Percentiles rank a stretch among this genome's conserved stretches.
Evolutionary conservation across 768 basidiomycete genomes (phyloP).

Genomic region (Macrolepiota fuliginosa): DNA sequence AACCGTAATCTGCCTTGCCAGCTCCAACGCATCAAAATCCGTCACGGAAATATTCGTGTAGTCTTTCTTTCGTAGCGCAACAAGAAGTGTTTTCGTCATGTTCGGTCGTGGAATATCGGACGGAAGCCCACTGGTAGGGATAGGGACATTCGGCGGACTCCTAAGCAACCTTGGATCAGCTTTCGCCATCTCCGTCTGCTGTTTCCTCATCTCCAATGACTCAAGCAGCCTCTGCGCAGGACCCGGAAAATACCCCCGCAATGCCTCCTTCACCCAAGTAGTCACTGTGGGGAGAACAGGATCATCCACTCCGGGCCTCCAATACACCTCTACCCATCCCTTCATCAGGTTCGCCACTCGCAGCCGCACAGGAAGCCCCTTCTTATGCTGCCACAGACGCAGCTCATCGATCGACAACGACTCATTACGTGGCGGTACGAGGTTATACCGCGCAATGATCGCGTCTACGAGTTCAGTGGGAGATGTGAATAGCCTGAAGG

Average conservation of each 20-base stretch:
- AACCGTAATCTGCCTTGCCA: slow-evolving; percentile 90
- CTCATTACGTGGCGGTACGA: slow-evolving; percentile 59
- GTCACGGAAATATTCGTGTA: slow-evolving; percentile 64
- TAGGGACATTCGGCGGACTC: slow-evolving; percentile 43
- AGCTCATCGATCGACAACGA: slow-evolving; percentile 58
- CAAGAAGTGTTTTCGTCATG: slow-evolving; percentile 77
- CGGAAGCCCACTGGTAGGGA: slow-evolving; percentile 30
- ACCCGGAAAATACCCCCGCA: slow-evolving; percentile 60
- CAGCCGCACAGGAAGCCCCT: slow-evolving; percentile 86
- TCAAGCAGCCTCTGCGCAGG: slow-evolving; percentile 76
- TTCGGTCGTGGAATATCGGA: slow-evolving; percentile 83
- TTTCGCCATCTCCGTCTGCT: slow-evolving; percentile 43
- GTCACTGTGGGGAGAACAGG: slow-evolving; percentile 54
- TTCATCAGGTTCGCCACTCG: slow-evolving; percentile 93
- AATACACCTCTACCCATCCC: slow-evolving; percentile 89
- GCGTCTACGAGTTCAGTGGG: slow-evolving; percentile 74
- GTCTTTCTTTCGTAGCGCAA: slow-evolving; percentile 62
- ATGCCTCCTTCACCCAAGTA: slow-evolving; percentile 60
- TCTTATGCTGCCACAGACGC: slow-evolving; percentile 79
- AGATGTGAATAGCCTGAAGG: slow-evolving; percentile 88
- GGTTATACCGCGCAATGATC: slow-evolving; percentile 80
- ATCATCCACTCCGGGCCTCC: slow-evolving; percentile 77
- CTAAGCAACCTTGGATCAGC: slow-evolving; percentile 35
- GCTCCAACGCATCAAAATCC: slow-evolving; percentile 92
- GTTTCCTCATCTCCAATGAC: slow-evolving; percentile 54